Conservation (phyloP, 2,329 filamentous ascomycete species). For the Hortaea sp. region DNA sequence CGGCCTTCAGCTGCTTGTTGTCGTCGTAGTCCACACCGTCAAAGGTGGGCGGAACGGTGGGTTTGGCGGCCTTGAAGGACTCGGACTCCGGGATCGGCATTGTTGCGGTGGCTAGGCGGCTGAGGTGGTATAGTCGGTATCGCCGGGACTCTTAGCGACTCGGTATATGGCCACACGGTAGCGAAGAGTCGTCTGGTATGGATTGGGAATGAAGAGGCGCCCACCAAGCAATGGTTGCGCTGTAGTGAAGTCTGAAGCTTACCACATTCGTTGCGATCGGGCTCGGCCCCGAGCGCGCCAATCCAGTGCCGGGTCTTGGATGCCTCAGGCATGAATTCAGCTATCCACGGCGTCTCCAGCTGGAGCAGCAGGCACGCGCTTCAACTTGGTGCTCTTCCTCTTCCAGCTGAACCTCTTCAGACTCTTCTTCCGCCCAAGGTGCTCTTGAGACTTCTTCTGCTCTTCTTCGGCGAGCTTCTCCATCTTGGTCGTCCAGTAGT, state of each 20-base stretch:
- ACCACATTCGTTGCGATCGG: background rate
- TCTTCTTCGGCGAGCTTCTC: constrained; percentile 10
- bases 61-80: constrained; percentile 75
- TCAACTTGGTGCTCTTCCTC: background rate
- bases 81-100: constrained; percentile 81
- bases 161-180: too few relatives aligned
- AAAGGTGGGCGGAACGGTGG: constrained; percentile 70
- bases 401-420: constrained; percentile 16
- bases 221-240: background rate
- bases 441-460: constrained; percentile 10
- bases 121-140: background rate
- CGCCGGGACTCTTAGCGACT: background rate
- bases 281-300: background rate
- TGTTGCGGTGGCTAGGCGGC: constrained; percentile 8
- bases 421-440: constrained; percentile 5
- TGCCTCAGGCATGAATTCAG: background rate
- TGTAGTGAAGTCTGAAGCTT: background rate
- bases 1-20: constrained; percentile 68
- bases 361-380: too few relatives aligned
- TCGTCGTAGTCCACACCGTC: constrained; percentile 82
- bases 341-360: too few relatives aligned
- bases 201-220: too few relatives aligned
- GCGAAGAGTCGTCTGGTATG: too few relatives aligned
- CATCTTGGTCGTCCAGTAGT: constrained; percentile 18
- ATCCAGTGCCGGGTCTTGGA: background rate